Base-by-base conservation (phyloP, 345 rosid species). In the Jatropha curcas region DNA sequence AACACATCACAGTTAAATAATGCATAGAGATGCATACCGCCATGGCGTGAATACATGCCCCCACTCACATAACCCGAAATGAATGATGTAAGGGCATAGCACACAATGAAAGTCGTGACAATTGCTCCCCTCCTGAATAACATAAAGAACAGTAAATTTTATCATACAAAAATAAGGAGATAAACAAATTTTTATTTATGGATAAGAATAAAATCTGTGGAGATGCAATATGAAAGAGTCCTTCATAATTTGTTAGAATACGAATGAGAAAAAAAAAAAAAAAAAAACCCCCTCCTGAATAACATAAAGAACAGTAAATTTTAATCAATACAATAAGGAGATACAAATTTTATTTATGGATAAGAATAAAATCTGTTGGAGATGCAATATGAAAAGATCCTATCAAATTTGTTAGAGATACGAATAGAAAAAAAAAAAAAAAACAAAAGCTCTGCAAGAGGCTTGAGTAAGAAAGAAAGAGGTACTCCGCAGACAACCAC, bases 241-340 rank as follows among this genome's bases (percentile, higher is more conserved):
- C n/a, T n/a, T n/a, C n/a, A n/a, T n/a, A n/a, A n/a, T n/a, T n/a
- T n/a, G n/a, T n/a, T n/a, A n/a, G n/a, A n/a, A n/a, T n/a, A n/a
- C n/a, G n/a, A n/a, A n/a, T n/a, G n/a, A n/a, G n/a, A n/a, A n/a
- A n/a, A n/a, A n/a, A n/a, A n/a, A n/a, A n/a, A n/a, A n/a, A n/a
- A n/a, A n/a, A n/a, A n/a, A n/a, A n/a, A n/a, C n/a, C 99, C 99
- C 87, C 99, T 91, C 98, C 99, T 96, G 88, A 27, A 60, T 25
- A 57, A 69, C 69, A 77, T 10, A 79, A 74, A 57, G 60, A 64
- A 5, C 27, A 65, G 6, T 33, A 57, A 14, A 59, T 1, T 19
- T 59, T 30, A n/a, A 72, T 41, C 27, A n/a, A 27, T 14, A 39
- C 20, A 19, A 5, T 28, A 20, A 25, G 14, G 51, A 7, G 34